Evolutionary conservation across 805 yeast species (phyloP).

Genomic region (Monosporozyma solicola): DNA sequence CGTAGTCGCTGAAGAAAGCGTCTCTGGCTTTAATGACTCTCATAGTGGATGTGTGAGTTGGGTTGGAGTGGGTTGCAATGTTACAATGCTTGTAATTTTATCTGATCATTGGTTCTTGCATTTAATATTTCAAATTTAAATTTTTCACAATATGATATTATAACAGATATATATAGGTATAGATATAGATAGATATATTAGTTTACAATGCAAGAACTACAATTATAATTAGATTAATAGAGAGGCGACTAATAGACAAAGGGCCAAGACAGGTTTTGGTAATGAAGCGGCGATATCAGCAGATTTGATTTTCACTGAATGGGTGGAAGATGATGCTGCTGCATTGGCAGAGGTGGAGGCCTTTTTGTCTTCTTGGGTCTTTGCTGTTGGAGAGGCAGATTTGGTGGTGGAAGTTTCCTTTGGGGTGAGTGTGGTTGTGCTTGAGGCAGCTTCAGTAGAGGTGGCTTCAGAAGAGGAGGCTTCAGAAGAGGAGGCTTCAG

Average conservation of each 20-base stretch:
- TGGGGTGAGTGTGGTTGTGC: not conserved
- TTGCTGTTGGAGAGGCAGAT: constrained; percentile 2
- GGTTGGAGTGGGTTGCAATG: not conserved
- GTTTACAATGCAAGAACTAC: not conserved
- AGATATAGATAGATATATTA: not conserved
- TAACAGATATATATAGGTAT: not conserved
- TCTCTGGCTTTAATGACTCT: constrained; percentile 41
- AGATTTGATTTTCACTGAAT: not conserved
- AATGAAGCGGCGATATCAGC: not conserved
- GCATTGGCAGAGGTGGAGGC: constrained; percentile 2
- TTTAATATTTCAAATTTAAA: not conserved
- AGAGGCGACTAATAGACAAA: not conserved
- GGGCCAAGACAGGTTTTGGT: not conserved
- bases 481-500: constrained; percentile 6
- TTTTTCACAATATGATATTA: not conserved
- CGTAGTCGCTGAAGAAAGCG: constrained; percentile 49
- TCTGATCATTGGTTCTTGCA: not conserved
- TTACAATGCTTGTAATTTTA: not conserved
- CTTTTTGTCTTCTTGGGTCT: not conserved
- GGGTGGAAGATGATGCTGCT: constrained; percentile 4
- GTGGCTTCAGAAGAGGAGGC: constrained; percentile 3
- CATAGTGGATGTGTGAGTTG: constrained; percentile 22
- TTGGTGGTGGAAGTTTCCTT: not conserved
- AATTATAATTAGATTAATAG: not conserved
- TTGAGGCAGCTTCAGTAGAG: not conserved